phyloP scores from a whole-genome alignment of 371 early-diverging fungal species.

The Mucor ambiguus region DNA sequence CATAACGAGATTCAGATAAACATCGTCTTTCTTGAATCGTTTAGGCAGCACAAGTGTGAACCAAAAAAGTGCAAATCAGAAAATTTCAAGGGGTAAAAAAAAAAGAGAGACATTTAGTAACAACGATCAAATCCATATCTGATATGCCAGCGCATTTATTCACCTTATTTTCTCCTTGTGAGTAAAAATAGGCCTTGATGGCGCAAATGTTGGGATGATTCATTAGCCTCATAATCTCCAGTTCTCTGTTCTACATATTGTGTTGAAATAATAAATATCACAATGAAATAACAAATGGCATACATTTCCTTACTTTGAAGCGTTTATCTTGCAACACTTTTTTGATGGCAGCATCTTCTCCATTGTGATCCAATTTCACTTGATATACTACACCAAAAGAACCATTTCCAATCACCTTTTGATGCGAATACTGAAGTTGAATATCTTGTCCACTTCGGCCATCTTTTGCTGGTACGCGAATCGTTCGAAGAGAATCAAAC shows the following conservation, averaged over 20 bases:
- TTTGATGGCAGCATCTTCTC: constrained; percentile 89
- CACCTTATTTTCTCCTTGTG: constrained; percentile 54
- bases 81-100: not conserved
- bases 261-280: not conserved
- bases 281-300: not conserved
- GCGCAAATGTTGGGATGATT: constrained; percentile 79
- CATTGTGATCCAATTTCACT: constrained; percentile 76
- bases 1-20: constrained; percentile 80
- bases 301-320: constrained; percentile 72
- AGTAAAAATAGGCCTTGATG: constrained; percentile 78
- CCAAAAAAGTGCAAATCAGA: not conserved
- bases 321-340: constrained; percentile 95
- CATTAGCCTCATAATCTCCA: constrained; percentile 83
- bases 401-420: constrained; percentile 92
- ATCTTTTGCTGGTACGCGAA: constrained; percentile 65
- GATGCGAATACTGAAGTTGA: constrained; percentile 86
- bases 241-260: constrained; percentile 71
- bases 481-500: constrained; percentile 28
- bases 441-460: constrained; percentile 80
- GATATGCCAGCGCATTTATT: not conserved
- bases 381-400: constrained; percentile 97
- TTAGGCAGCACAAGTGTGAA: constrained; percentile 6
- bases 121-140: not conserved
- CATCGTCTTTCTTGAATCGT: constrained; percentile 62
- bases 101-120: not conserved